phyloP scores from a whole-genome alignment of 2,329 filamentous ascomycete species.

The Penicillium griseofulvum region DNA sequence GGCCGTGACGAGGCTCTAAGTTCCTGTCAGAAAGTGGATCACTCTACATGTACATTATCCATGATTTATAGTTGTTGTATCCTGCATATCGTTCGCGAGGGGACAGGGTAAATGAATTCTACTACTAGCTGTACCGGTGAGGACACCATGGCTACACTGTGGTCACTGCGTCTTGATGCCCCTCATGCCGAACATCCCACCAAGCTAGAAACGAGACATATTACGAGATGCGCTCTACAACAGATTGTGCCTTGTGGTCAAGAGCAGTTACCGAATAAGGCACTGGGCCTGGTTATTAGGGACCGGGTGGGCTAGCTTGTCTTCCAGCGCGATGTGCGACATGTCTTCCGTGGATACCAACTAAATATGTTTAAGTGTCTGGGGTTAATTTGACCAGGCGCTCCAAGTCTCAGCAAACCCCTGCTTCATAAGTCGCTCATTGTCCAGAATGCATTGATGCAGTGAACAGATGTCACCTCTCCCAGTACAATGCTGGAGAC shows the following conservation, averaged over 20 bases:
- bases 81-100: slow-evolving; percentile 15
- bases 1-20: slow-evolving; percentile 23
- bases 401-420: not conserved
- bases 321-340: not conserved
- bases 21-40: slow-evolving; percentile 16
- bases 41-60: slow-evolving; percentile 18
- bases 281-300: not conserved
- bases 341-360: too few relatives aligned
- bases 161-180: not conserved
- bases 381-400: not conserved
- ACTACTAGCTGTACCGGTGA: not conserved
- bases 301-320: not conserved
- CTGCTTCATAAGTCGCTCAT: not conserved
- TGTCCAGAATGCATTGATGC: not conserved
- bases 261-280: not conserved
- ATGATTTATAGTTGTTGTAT: slow-evolving; percentile 8
- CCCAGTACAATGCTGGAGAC: not conserved
- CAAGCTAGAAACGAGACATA: not conserved
- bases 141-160: not conserved
- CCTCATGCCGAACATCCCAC: not conserved
- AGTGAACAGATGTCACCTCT: not conserved
- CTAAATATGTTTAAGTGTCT: too few relatives aligned
- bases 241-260: not conserved
- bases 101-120: too few relatives aligned
- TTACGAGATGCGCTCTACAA: not conserved